Conservation (phyloP, 805 yeast species). For the Sugiyamaella lignohabitans region DNA sequence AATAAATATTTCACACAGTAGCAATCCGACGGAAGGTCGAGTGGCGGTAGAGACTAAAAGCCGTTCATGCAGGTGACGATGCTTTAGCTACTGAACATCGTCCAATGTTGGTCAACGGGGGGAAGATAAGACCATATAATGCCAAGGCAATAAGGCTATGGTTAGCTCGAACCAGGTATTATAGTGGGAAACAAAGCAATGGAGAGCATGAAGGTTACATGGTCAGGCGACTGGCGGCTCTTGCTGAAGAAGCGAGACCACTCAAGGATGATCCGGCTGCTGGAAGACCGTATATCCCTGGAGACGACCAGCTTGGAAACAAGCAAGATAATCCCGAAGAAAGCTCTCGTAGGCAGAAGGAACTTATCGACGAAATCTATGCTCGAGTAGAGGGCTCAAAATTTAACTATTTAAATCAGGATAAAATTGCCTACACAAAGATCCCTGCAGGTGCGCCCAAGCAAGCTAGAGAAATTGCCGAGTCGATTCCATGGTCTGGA, state of each 20-base stretch:
- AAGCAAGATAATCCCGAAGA: not conserved
- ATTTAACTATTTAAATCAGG: constrained; percentile 38
- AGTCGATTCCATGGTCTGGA: constrained; percentile 54
- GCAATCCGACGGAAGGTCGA: too few relatives aligned
- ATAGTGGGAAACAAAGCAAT: not conserved
- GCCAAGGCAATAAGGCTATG: too few relatives aligned
- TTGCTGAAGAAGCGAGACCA: constrained; percentile 40
- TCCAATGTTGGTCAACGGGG: too few relatives aligned
- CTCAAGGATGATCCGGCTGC: constrained; percentile 33
- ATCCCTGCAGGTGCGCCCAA: constrained; percentile 42
- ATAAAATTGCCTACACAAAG: constrained; percentile 36
- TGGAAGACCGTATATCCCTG: constrained; percentile 20
- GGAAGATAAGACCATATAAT: too few relatives aligned
- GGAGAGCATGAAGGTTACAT: constrained; percentile 24
- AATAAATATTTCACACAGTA: too few relatives aligned
- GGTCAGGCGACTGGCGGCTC: constrained; percentile 35
- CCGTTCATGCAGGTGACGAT: too few relatives aligned
- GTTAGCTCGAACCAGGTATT: too few relatives aligned
- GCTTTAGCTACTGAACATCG: too few relatives aligned
- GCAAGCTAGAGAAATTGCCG: constrained; percentile 44
- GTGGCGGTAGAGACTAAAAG: too few relatives aligned
- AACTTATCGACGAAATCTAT: constrained; percentile 10
- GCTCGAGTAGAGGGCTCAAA: constrained; percentile 23
- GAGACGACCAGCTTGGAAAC: not conserved
- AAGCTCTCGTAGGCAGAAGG: not conserved